These are phyloP conservation scores for Podospora bellae-mahoneyi DNA, from an alignment of 495 filamentous ascomycete species.

Conservation along the genomic window DNA sequence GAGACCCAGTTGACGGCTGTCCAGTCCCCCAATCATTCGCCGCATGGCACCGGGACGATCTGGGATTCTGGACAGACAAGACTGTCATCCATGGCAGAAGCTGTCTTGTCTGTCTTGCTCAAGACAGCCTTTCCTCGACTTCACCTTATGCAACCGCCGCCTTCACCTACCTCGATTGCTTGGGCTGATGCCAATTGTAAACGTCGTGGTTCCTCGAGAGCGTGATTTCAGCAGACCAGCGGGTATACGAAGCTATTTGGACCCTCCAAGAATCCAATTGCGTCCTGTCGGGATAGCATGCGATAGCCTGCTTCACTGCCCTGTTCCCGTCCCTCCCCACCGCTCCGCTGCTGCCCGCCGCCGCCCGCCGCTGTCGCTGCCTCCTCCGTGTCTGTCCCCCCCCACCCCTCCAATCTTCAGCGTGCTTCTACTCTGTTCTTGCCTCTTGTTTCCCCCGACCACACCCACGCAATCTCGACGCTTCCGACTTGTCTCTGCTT, in stretches of 20 bases:
- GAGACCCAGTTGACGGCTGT: neutral
- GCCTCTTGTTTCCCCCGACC: constrained; percentile 6
- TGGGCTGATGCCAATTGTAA: neutral
- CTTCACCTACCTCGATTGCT: neutral
- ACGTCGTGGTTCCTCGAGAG: neutral
- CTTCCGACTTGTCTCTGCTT: neutral
- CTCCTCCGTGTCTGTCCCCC: constrained; percentile 17
- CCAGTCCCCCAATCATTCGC: neutral
- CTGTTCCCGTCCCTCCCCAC: constrained; percentile 13
- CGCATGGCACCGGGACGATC: neutral
- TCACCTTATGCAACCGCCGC: neutral
- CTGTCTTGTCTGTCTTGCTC: neutral
- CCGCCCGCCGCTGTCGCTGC: constrained; percentile 29
- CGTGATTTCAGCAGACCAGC: neutral
- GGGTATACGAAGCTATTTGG: constrained; percentile 4
- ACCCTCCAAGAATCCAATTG: constrained; percentile 22
- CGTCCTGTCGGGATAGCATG: constrained; percentile 24
- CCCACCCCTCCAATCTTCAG: constrained; percentile 10
- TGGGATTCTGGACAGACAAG: neutral
- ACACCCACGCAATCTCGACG: constrained; percentile 20
- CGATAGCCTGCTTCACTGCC: constrained; percentile 20
- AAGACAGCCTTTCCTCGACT: constrained; percentile 6
- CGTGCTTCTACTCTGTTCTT: constrained; percentile 7
- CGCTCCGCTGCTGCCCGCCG: constrained; percentile 15
- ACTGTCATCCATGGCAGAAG: neutral